Evolutionary conservation across 2,329 filamentous ascomycete genomes (phyloP).

Genomic region (Thelonectria blattea): DNA sequence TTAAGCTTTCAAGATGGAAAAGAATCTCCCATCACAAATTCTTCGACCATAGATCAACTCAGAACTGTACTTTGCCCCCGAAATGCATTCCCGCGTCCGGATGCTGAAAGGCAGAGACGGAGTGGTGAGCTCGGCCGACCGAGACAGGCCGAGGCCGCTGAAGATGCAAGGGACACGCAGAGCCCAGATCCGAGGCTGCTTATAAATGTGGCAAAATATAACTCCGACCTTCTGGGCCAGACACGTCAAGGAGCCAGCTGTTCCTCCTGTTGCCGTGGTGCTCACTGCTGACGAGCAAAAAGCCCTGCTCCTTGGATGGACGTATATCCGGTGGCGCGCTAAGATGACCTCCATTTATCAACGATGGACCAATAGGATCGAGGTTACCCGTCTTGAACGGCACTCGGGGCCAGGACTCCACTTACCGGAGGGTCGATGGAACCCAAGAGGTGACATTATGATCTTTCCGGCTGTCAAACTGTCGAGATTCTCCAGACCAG

Average conservation of each 20-base stretch:
- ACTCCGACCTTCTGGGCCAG: not conserved
- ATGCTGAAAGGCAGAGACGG: too few species aligned
- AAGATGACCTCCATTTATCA: not conserved
- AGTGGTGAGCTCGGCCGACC: too few species aligned
- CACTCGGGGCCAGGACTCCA: not conserved
- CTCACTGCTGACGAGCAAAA: not conserved
- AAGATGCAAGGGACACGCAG: not conserved
- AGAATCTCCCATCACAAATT: too few species aligned
- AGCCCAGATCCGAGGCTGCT: not conserved
- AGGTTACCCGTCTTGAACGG: conserved; percentile 1
- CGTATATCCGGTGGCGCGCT: conserved; percentile 10
- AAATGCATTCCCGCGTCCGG: too few species aligned
- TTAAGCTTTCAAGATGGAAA: too few species aligned
- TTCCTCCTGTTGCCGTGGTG: not conserved
- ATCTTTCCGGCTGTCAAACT: not conserved
- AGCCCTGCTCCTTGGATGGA: not conserved
- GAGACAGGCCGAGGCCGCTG: not conserved
- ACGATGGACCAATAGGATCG: conserved; percentile 4
- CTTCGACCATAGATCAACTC: too few species aligned
- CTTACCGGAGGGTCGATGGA: not conserved
- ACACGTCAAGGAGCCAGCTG: not conserved
- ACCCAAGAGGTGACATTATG: not conserved
- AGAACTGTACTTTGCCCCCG: too few species aligned
- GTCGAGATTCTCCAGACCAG: not conserved
- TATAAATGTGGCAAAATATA: not conserved